These are phyloP conservation scores for Xanthoconium separans DNA, from an alignment of 1,284 basidiomycete species.

Conservation along the genomic window DNA sequence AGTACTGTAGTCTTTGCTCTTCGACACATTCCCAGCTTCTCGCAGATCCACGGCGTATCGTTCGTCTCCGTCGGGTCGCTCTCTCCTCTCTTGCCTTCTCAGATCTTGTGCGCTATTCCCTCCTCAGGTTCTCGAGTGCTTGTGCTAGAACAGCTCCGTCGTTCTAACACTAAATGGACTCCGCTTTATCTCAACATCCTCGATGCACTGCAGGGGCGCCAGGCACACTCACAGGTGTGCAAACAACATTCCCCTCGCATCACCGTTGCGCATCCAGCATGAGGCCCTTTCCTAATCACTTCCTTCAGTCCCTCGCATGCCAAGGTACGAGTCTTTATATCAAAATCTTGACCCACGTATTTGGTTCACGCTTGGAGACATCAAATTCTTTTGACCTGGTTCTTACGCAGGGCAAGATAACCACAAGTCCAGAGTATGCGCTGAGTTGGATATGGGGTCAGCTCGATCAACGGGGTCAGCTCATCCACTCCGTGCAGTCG, in stretches of 20 bases:
- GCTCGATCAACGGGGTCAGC: constrained; percentile 66
- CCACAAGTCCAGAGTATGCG: constrained; percentile 92
- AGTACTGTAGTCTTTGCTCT: constrained; percentile 73
- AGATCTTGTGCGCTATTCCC: constrained; percentile 66
- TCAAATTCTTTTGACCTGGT: constrained; percentile 82
- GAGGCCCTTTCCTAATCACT: constrained; percentile 22
- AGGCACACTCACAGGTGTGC: constrained; percentile 48
- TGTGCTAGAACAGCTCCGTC: constrained; percentile 80
- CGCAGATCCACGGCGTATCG: constrained; percentile 56
- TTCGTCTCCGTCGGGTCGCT: constrained; percentile 74
- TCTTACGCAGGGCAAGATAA: constrained; percentile 62
- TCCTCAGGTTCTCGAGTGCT: constrained; percentile 68
- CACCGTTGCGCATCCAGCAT: constrained; percentile 48
- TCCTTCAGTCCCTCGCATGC: constrained; percentile 55
- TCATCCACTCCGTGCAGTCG: constrained; percentile 62
- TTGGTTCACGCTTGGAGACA: constrained; percentile 81
- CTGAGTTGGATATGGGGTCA: constrained; percentile 88
- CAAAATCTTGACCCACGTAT: constrained; percentile 83
- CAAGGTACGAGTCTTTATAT: constrained; percentile 93
- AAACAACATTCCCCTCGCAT: constrained; percentile 34
- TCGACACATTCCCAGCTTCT: constrained; percentile 49
- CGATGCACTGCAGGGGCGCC: constrained; percentile 66
- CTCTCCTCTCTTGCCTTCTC: constrained; percentile 70
- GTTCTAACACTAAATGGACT: constrained; percentile 84
- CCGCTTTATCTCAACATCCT: constrained; percentile 85